Percentiles rank a stretch among this genome's conserved stretches.
phyloP scores from a whole-genome alignment of 1,139 yeast genomes.

The Candida tetrigidarum region DNA sequence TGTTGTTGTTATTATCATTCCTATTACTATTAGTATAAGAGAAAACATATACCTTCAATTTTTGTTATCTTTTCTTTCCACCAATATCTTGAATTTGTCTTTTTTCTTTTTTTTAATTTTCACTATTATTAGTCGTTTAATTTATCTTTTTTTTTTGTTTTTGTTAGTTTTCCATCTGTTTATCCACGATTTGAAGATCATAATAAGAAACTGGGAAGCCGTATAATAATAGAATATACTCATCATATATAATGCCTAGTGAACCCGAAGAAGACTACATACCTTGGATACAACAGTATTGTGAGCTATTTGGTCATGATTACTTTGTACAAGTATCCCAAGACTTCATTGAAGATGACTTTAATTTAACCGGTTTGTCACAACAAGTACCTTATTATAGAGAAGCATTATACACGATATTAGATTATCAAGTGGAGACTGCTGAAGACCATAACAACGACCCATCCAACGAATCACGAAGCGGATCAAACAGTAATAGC shows the following conservation, averaged over 20 bases:
- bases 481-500: neutral
- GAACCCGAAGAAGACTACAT: conserved; percentile 64
- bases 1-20: too few species aligned
- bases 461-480: conserved; percentile 12
- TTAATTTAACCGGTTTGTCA: conserved; percentile 88
- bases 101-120: neutral
- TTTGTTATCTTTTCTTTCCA: conserved; percentile 1
- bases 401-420: conserved; percentile 88
- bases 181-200: neutral
- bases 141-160: neutral
- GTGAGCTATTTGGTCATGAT: conserved; percentile 88
- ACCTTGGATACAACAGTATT: conserved; percentile 91
- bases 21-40: too few species aligned
- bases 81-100: neutral
- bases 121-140: too few species aligned
- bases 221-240: neutral
- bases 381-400: conserved; percentile 88
- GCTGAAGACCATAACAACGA: conserved; percentile 46
- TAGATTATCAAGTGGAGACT: conserved; percentile 81
- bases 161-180: neutral
- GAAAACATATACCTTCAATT: neutral
- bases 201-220: neutral
- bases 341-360: conserved; percentile 95
- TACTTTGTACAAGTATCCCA: conserved; percentile 92
- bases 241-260: conserved; percentile 35